phyloP scores from a whole-genome alignment of 1,284 basidiomycete species.

The Ceratobasidium sp. region DNA sequence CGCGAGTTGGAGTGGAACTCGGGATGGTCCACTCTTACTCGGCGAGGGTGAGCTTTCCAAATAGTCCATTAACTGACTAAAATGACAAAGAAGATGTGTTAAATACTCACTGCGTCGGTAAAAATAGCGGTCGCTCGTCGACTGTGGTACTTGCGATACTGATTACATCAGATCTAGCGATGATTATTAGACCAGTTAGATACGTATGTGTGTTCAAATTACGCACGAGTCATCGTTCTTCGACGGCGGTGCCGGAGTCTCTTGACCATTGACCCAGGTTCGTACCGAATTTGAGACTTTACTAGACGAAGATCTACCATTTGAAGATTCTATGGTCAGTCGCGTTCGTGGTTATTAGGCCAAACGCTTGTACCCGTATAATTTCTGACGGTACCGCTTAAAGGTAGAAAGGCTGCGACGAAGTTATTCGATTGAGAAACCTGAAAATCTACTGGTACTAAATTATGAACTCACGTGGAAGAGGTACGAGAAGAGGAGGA shows the following conservation, averaged over 20 bases:
- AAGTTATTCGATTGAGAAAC: too few relatives aligned
- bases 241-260: too few relatives aligned
- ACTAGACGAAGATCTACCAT: background rate
- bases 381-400: too few relatives aligned
- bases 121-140: background rate
- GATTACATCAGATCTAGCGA: background rate
- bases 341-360: background rate
- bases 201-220: too few relatives aligned
- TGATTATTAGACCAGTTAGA: background rate
- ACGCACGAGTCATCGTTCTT: too few relatives aligned
- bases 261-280: too few relatives aligned
- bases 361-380: too few relatives aligned
- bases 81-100: background rate
- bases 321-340: background rate
- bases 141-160: background rate
- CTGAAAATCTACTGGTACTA: too few relatives aligned
- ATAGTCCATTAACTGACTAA: background rate
- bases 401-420: too few relatives aligned
- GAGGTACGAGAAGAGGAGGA: background rate
- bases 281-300: too few relatives aligned
- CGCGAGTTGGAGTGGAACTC: background rate
- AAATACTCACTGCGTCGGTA: background rate
- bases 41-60: background rate
- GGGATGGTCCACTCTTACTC: background rate
- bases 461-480: background rate